These are phyloP conservation scores for Colletotrichum karsti DNA, from an alignment of 2,329 filamentous ascomycete species.

Conservation along the genomic window DNA sequence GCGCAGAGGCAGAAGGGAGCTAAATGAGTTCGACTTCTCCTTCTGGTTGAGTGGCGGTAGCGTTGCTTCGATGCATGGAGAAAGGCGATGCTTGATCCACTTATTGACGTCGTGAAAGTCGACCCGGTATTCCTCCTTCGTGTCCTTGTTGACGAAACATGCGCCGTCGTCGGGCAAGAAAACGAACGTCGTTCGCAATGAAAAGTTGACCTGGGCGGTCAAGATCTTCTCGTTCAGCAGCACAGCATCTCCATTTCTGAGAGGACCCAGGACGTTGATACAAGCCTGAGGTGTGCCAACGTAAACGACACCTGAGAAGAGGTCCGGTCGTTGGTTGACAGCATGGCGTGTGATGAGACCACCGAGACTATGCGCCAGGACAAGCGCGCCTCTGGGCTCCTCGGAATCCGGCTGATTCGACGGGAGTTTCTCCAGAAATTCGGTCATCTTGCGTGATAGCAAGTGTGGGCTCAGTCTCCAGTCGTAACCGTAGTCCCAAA, in stretches of 20 bases:
- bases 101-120: conserved; percentile 84
- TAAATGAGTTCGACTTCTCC: conserved; percentile 46
- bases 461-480: conserved; percentile 88
- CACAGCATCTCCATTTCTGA: conserved; percentile 93
- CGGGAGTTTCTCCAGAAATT: conserved; percentile 77
- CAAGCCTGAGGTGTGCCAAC: conserved; percentile 87
- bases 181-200: conserved; percentile 84
- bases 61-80: conserved; percentile 77
- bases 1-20: conserved; percentile 57
- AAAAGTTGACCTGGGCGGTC: conserved; percentile 93
- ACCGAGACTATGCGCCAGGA: conserved; percentile 88
- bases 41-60: conserved; percentile 64
- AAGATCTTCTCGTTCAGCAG: conserved; percentile 88
- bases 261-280: conserved; percentile 88
- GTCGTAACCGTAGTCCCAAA: conserved; percentile 95
- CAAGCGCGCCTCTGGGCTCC: conserved; percentile 77
- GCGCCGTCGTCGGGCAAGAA: conserved; percentile 87
- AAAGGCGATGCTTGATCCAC: conserved; percentile 82
- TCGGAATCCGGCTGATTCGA: conserved; percentile 72
- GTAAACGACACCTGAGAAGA: conserved; percentile 87
- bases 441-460: conserved; percentile 75
- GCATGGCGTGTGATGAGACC: conserved; percentile 89
- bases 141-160: conserved; percentile 86
- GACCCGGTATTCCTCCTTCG: conserved; percentile 80
- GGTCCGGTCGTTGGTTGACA: conserved; percentile 83